Evolutionary conservation across 2,329 filamentous ascomycete species (phyloP).

Genomic region (Sphaerulina vaccinii): DNA sequence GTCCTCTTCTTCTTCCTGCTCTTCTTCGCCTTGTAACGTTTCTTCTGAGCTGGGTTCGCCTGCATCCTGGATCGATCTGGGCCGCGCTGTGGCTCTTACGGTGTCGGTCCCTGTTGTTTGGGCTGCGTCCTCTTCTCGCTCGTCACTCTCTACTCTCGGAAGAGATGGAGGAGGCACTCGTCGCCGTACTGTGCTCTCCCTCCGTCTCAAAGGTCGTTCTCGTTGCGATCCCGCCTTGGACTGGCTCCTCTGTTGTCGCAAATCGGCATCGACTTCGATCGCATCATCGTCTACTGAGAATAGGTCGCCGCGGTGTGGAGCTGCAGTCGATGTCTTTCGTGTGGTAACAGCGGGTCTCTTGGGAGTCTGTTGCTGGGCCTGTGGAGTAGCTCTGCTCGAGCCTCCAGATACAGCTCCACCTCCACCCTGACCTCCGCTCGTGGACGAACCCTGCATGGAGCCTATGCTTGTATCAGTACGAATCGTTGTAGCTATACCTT

Average conservation of each 20-base stretch:
- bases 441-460: conserved; percentile 28
- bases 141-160: conserved; percentile 51
- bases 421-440: conserved; percentile 15
- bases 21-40: conserved; percentile 43
- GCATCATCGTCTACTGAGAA: conserved; percentile 91
- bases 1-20: conserved; percentile 37
- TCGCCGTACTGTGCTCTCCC: conserved; percentile 53
- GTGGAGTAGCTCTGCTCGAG: conserved; percentile 22
- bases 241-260: conserved; percentile 44
- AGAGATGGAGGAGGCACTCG: conserved; percentile 46
- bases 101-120: conserved; percentile 33
- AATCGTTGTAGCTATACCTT: background rate
- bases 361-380: conserved; percentile 37
- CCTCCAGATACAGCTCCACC: conserved; percentile 1
- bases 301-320: conserved; percentile 76
- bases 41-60: conserved; percentile 38
- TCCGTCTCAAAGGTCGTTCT: conserved; percentile 44
- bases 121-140: conserved; percentile 42
- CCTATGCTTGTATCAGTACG: conserved; percentile 22
- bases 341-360: conserved; percentile 73
- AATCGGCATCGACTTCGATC: conserved; percentile 73
- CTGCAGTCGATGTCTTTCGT: conserved; percentile 70
- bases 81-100: conserved; percentile 5
- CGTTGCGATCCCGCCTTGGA: conserved; percentile 23
- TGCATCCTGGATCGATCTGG: conserved; percentile 19